Evolutionary conservation across 2,329 filamentous ascomycete species (phyloP), one percentile per base, ranked within the genome.

Genomic region (Ciborinia camelliae): DNA sequence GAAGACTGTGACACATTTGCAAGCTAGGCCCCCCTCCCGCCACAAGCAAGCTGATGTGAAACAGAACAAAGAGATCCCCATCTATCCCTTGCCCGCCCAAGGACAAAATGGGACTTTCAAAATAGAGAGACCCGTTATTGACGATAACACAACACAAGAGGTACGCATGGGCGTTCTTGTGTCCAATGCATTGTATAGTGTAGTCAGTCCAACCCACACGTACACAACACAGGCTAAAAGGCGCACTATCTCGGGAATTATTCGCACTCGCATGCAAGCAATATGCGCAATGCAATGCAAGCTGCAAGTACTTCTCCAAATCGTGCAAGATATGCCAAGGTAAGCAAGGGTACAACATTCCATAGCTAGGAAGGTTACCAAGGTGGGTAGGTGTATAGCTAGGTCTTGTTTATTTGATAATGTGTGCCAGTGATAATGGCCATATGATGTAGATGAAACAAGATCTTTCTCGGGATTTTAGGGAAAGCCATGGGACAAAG

Each of bases 151-250:
- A 47, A 35, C 41, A 58, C 41, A 47, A 15, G 12, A 58, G 26
- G 41, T 62, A 62, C 45, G 59, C 59, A 41, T 62, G 47, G 59
- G 47, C 59, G 47, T 53, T 62, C 47, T 54, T 53, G 59, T 62
- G 59, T 53, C 32, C 47, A 52, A 50, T 50, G 35, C 35, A 52
- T 52, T 10, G 32, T 15, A 52, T 39, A 41, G 58, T 52, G 28
- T n/a, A 20, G 26, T 30, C 7, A 26, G 9, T 58, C 32, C 47
- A 43, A 32, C 23, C 39, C 14, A 45, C 18, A 30, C 20, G 39
- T 39, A 62, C 20, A 52, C n/a, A 41, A 47, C 14, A 32, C 28
- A 35, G 28, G 54, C 41, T 58, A 18, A 58, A 41, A 58, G 5
- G 28, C 41, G 28, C n/a, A 15, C 35, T 58, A n/a, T 12, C 41